Evolutionary conservation across 2,329 filamentous ascomycete genomes (phyloP), one percentile per base, ranked within the genome.

Genomic region (Exophiala sideris): DNA sequence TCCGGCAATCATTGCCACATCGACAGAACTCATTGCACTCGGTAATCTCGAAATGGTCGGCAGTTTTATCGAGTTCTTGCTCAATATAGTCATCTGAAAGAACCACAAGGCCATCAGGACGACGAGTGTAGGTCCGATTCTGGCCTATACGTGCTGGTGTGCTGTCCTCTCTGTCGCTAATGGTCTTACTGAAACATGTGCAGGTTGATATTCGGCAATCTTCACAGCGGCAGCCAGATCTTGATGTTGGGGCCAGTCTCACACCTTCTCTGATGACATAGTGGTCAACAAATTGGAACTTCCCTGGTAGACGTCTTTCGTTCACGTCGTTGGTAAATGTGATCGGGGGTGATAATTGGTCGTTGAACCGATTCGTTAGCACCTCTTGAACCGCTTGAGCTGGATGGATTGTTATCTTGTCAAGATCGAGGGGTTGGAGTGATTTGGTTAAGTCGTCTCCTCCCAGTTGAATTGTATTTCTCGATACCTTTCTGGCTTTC

Each of bases 21-120:
- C 50, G 52, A 47, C 74, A 77, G 5, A 63, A 59, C 1, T 62
- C 57, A 24, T 67, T 73, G 54, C 74, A 77, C 54, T 77, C 74
- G 6, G 65, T 74, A 59, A 74, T 73, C 40, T 61, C 58, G 18
- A 47, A 54, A 6, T 55, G 47, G 11, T 53, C 42, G 5, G 33
- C 45, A 7, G 20, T 12, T 2, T 52, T 42, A 33, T 55, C 39
- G 10, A 58, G 38, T 35, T 52, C 54, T 8, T 41, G 48, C 16
- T 38, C 39, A n/a, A 65, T 48, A 33, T 53, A 64, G 3, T 61
- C 44, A 14, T 57, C 50, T 12, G 57, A 57, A 5, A 65, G 51
- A 3, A 63, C 60, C 6, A 62, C 52, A 9, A 60, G 46, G n/a
- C 54, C 57, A 24, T 60, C 52, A 8, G 51, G 52, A 38, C 57